Conservation (phyloP, 768 basidiomycete species). For the Solioccasus polychromus region DNA sequence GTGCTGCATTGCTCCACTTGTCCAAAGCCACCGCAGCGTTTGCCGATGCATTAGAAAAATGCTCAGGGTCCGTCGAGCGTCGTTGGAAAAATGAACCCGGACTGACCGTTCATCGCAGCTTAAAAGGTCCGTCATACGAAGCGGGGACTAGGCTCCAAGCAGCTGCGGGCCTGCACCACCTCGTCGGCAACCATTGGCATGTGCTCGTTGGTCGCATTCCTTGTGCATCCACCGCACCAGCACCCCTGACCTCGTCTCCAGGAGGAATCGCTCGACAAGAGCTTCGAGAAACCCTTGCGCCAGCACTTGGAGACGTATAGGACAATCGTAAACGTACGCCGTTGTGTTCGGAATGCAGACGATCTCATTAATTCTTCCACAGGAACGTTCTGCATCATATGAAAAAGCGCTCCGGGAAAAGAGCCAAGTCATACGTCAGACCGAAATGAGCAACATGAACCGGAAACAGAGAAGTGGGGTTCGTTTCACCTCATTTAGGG, state of each 20-base stretch:
- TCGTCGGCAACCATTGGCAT: constrained; percentile 91
- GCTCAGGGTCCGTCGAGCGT: constrained; percentile 61
- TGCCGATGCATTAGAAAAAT: constrained; percentile 82
- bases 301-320: constrained; percentile 82
- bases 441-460: constrained; percentile 82
- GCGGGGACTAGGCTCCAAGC: constrained; percentile 80
- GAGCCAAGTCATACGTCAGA: constrained; percentile 80
- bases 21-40: constrained; percentile 81
- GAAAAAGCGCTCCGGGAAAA: constrained; percentile 80
- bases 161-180: constrained; percentile 83
- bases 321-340: constrained; percentile 61
- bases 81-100: neutral
- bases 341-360: constrained; percentile 2
- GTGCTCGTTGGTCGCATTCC: constrained; percentile 60
- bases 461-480: constrained; percentile 78
- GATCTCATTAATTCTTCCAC: constrained; percentile 9
- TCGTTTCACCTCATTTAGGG: constrained; percentile 5
- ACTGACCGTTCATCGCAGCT: constrained; percentile 35
- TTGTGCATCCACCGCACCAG: constrained; percentile 7
- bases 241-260: constrained; percentile 28
- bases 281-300: constrained; percentile 86
- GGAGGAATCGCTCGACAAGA: constrained; percentile 84
- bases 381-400: constrained; percentile 85
- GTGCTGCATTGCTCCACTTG: constrained; percentile 75
- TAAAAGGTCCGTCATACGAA: constrained; percentile 80